These are phyloP conservation scores for Amanita pseudoporphyria DNA, from an alignment of 768 basidiomycete genomes.

Conservation along the genomic window DNA sequence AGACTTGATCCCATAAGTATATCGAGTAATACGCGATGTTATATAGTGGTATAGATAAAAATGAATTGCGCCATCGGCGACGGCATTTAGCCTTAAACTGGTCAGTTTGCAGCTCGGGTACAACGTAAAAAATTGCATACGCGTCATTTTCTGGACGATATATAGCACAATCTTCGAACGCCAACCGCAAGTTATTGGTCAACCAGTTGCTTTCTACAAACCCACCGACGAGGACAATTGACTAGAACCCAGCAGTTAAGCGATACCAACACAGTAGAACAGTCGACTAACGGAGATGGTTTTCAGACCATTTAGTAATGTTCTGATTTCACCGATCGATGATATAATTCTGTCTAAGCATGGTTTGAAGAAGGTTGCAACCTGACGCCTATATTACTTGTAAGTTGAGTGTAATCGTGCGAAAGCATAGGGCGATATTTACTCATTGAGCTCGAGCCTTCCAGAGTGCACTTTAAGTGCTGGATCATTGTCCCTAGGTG, in stretches of 20 bases:
- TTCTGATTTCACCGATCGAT: not conserved
- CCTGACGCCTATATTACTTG: not conserved
- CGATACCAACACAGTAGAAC: not conserved
- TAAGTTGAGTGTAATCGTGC: not conserved
- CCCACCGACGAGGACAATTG: constrained; percentile 6
- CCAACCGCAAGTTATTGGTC: not conserved
- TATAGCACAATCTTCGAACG: not conserved
- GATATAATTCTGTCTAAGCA: not conserved
- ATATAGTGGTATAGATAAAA: constrained; percentile 21
- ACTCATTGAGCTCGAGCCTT: constrained; percentile 28
- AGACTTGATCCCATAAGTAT: constrained; percentile 17
- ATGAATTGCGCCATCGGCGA: constrained; percentile 21
- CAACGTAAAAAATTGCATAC: not conserved
- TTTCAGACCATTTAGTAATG: not conserved
- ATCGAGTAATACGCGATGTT: constrained; percentile 17
- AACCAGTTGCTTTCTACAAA: constrained; percentile 6
- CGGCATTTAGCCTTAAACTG: constrained; percentile 20
- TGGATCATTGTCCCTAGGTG: constrained; percentile 26
- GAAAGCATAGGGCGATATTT: not conserved
- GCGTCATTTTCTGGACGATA: constrained; percentile 2
- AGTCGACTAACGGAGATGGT: not conserved
- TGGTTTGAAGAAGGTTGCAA: constrained; percentile 6
- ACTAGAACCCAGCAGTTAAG: not conserved
- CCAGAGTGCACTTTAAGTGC: constrained; percentile 29
- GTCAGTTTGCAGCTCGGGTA: not conserved